Conservation (phyloP, 306 rosid species). For the Acacia acuminata region DNA sequence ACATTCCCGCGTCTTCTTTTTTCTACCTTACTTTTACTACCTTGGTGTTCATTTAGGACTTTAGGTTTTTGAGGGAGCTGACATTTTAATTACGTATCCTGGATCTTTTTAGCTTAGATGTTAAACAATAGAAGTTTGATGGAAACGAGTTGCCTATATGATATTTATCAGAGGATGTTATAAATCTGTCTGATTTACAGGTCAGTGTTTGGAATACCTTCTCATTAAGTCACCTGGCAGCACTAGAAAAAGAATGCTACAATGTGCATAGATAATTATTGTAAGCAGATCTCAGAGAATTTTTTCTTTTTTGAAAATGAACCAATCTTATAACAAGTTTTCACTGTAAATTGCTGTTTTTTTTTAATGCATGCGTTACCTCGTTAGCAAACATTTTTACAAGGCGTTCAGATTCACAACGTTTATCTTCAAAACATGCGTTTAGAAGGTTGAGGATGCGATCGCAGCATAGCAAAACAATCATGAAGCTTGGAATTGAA, state of each 20-base stretch:
- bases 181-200: neutral
- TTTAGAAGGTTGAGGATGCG: too few relatives aligned
- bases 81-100: neutral
- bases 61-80: conserved; percentile 24
- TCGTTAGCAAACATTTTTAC: too few relatives aligned
- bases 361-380: too few relatives aligned
- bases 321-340: too few relatives aligned
- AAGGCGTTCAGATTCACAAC: too few relatives aligned
- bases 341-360: too few relatives aligned
- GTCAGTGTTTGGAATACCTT: neutral
- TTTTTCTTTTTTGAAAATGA: too few relatives aligned
- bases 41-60: neutral
- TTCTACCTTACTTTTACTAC: neutral
- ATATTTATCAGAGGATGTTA: neutral
- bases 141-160: neutral
- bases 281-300: neutral
- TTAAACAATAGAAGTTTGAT: conserved; percentile 9
- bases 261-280: neutral
- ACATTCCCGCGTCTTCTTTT: too few relatives aligned
- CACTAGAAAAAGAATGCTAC: neutral
- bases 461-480: too few relatives aligned
- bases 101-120: conserved; percentile 10
- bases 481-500: too few relatives aligned
- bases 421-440: too few relatives aligned
- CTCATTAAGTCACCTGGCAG: neutral